Percentiles rank a stretch among this genome's conserved stretches.
These are phyloP conservation scores for Colletotrichum acutatum DNA, from an alignment of 2,329 filamentous ascomycete species.

Conservation along the genomic window DNA sequence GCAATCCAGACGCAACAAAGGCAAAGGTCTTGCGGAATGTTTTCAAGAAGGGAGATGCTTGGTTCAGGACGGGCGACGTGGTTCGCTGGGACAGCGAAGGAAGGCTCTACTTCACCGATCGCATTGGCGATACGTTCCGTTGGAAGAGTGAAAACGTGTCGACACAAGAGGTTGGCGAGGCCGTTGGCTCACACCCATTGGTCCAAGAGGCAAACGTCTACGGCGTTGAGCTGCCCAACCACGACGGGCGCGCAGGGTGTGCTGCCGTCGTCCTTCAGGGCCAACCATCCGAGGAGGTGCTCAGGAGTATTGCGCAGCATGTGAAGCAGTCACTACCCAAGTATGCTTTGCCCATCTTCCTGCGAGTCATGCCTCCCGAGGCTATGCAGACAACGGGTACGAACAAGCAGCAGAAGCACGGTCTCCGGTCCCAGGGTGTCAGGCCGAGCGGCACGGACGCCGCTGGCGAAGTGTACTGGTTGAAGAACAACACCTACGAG, in stretches of 20 bases:
- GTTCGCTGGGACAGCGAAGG: slow-evolving; percentile 78
- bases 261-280: slow-evolving; percentile 73
- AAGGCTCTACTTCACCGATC: slow-evolving; percentile 82
- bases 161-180: slow-evolving; percentile 83
- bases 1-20: slow-evolving; percentile 75
- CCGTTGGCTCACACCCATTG: slow-evolving; percentile 72
- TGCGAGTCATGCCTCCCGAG: slow-evolving; percentile 71
- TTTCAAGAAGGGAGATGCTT: slow-evolving; percentile 80
- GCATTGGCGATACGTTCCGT: slow-evolving; percentile 81
- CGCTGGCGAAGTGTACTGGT: slow-evolving; percentile 69
- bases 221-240: slow-evolving; percentile 80
- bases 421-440: slow-evolving; percentile 78
- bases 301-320: slow-evolving; percentile 72
- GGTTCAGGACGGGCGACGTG: slow-evolving; percentile 87
- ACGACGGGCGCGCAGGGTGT: slow-evolving; percentile 87
- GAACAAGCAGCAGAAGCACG: slow-evolving; percentile 88
- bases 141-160: slow-evolving; percentile 90
- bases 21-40: slow-evolving; percentile 81
- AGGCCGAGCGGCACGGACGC: slow-evolving; percentile 66
- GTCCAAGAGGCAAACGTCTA: slow-evolving; percentile 88
- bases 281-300: slow-evolving; percentile 52
- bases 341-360: slow-evolving; percentile 82
- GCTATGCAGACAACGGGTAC: slow-evolving; percentile 79
- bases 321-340: slow-evolving; percentile 69
- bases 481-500: slow-evolving; percentile 73